Percentiles rank a stretch among this genome's conserved stretches.
Conservation (phyloP, 768 basidiomycete genomes). For the Xerocomellus dryophilus region DNA sequence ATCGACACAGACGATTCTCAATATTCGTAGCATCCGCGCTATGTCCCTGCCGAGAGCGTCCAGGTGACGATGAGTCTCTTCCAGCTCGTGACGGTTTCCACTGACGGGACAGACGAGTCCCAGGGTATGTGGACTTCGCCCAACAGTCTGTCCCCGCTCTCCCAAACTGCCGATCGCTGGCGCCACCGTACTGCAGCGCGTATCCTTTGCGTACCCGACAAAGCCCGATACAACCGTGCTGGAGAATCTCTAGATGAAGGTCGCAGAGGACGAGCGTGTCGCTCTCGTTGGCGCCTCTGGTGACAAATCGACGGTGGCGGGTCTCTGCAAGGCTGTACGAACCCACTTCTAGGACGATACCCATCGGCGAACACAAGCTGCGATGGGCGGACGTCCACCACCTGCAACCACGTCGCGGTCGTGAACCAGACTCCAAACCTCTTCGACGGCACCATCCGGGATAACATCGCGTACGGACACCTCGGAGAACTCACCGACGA, state of each 20-base stretch:
- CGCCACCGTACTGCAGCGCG: slow-evolving; percentile 63
- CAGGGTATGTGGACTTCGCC: slow-evolving; percentile 64
- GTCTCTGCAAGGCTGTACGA: slow-evolving; percentile 88
- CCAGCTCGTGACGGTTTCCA: slow-evolving; percentile 58
- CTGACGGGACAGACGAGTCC: slow-evolving; percentile 61
- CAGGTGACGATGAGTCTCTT: slow-evolving; percentile 82
- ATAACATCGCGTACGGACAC: slow-evolving; percentile 78
- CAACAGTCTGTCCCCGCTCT: no score
- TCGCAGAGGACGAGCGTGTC: slow-evolving; percentile 78
- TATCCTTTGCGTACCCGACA: slow-evolving; percentile 83
- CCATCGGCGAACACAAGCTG: slow-evolving; percentile 53
- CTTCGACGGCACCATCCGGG: slow-evolving; percentile 82
- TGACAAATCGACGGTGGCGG: slow-evolving; percentile 89
- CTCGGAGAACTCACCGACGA: slow-evolving; percentile 48
- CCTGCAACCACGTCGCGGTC: slow-evolving; percentile 77
- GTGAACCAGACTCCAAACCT: slow-evolving; percentile 87
- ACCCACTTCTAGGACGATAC: slow-evolving; percentile 61
- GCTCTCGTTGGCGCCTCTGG: slow-evolving; percentile 93
- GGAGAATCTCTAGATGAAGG: slow-evolving; percentile 58
- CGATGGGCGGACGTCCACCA: slow-evolving; percentile 61
- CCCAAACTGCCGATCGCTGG: slow-evolving; percentile 67
- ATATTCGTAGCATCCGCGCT: slow-evolving; percentile 81
- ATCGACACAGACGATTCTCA: slow-evolving; percentile 58
- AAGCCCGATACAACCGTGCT: slow-evolving; percentile 73
- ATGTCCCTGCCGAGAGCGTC: slow-evolving; percentile 87